A percentile compares a stretch with the other conserved stretches of the same genome.
These are phyloP conservation scores for Sugiyamaella sp. DNA, from an alignment of 1,139 yeast species.

Conservation along the genomic window DNA sequence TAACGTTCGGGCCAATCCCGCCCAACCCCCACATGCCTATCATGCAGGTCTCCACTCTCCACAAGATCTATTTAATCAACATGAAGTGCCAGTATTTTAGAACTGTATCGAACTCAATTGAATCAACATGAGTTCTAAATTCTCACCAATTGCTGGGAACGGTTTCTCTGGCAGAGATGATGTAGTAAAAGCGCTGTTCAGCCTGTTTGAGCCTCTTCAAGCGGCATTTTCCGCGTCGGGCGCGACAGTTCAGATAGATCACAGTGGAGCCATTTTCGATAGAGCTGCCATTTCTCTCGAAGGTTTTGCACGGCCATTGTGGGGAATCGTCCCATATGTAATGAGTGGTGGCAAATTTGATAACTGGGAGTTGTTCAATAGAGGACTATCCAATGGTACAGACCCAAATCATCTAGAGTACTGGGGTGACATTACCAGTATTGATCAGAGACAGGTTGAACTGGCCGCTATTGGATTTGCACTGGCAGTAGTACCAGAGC, in stretches of 20 bases:
- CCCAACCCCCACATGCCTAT: neutral
- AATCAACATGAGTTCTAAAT: conserved; percentile 4
- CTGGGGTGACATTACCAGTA: conserved; percentile 37
- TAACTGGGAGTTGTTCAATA: conserved; percentile 30
- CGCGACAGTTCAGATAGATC: conserved; percentile 26
- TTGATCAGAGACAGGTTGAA: conserved; percentile 40
- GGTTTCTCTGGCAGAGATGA: conserved; percentile 20
- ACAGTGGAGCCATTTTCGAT: conserved; percentile 32
- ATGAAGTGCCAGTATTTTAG: neutral
- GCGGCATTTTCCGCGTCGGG: conserved; percentile 23
- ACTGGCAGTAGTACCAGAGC: conserved; percentile 34
- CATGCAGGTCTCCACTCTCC: neutral
- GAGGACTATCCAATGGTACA: conserved; percentile 39
- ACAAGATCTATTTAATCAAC: neutral
- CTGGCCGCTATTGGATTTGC: conserved; percentile 41
- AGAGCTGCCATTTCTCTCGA: conserved; percentile 35
- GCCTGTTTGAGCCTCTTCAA: conserved; percentile 23
- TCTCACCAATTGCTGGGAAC: conserved; percentile 22
- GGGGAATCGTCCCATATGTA: conserved; percentile 38
- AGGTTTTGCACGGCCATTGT: conserved; percentile 38
- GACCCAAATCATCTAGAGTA: conserved; percentile 38
- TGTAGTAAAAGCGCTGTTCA: conserved; percentile 22
- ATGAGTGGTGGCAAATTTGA: conserved; percentile 37
- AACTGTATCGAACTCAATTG: neutral
- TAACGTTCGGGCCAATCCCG: neutral